Evolutionary conservation across 257 asterid species (phyloP).

Genomic region (Penstemon eatonii): DNA sequence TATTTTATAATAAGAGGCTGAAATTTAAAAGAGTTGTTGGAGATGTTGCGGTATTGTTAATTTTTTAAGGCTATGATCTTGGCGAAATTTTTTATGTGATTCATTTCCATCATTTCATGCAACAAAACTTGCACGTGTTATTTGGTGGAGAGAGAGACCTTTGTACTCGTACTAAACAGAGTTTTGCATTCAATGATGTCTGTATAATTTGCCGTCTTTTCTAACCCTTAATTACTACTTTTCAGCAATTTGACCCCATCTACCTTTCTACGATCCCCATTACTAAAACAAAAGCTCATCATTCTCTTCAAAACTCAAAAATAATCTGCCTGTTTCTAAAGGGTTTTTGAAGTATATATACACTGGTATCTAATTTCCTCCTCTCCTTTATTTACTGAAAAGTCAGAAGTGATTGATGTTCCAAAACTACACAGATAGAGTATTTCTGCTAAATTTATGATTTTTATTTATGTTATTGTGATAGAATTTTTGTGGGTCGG

Average conservation of each 20-base stretch:
- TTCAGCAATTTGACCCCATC: slow-evolving; percentile 32
- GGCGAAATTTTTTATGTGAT: too few relatives aligned
- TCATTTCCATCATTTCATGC: too few relatives aligned
- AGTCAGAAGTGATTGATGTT: background rate
- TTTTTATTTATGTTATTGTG: background rate
- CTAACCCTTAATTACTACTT: background rate
- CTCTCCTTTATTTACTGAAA: background rate
- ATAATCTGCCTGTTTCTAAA: background rate
- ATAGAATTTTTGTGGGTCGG: background rate
- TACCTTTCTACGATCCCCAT: slow-evolving; percentile 28
- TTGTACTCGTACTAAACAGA: background rate
- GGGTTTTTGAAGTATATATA: background rate
- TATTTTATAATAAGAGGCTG: too few relatives aligned
- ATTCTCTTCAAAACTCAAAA: background rate
- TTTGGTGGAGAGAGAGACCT: too few relatives aligned
- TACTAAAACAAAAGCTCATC: background rate
- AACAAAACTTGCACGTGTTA: too few relatives aligned
- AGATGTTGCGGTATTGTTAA: too few relatives aligned
- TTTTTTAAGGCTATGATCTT: too few relatives aligned
- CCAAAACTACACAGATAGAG: background rate
- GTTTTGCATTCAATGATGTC: slow-evolving; percentile 37
- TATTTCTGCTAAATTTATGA: background rate
- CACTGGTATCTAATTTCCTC: background rate
- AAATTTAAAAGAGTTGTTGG: too few relatives aligned
- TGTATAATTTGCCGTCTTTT: slow-evolving; percentile 35